These are phyloP conservation scores for Sarcomyxa edulis DNA, from an alignment of 768 basidiomycete species.

Conservation along the genomic window DNA sequence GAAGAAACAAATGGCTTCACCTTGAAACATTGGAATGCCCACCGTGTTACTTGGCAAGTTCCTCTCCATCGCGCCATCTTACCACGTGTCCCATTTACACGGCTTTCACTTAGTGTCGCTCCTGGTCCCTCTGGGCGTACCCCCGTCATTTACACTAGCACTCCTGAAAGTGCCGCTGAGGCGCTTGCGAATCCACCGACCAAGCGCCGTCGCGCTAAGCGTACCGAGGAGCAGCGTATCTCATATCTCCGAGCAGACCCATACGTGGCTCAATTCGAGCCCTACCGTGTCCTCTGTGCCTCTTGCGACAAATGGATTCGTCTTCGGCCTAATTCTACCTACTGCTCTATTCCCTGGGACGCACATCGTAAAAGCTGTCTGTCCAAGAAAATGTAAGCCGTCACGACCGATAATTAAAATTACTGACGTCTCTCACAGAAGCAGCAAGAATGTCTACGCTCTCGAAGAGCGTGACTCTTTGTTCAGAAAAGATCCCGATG, in stretches of 20 bases:
- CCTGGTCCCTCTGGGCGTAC: conserved; percentile 1
- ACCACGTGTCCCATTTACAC: background rate
- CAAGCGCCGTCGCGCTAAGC: conserved; percentile 69
- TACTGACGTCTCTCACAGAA: conserved; percentile 16
- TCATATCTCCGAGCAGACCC: conserved; percentile 65
- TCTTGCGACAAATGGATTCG: conserved; percentile 85
- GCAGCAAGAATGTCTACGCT: conserved; percentile 50
- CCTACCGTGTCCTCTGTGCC: conserved; percentile 74
- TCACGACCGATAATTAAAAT: conserved; percentile 2
- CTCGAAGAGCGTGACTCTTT: conserved; percentile 55
- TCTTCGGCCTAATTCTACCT: conserved; percentile 80
- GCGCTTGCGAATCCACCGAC: conserved; percentile 41
- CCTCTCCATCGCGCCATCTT: background rate
- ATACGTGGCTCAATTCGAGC: conserved; percentile 76
- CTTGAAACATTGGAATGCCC: conserved; percentile 64
- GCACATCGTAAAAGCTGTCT: conserved; percentile 81
- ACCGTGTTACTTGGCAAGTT: conserved; percentile 50
- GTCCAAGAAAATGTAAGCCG: conserved; percentile 66
- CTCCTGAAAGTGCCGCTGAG: conserved; percentile 35
- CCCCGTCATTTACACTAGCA: conserved; percentile 34
- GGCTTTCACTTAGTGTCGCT: background rate
- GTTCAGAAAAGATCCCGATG: conserved; percentile 60
- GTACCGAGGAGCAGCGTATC: conserved; percentile 74
- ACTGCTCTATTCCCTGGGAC: conserved; percentile 87
- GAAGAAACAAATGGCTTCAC: conserved; percentile 59